Evolutionary conservation across 2,329 filamentous ascomycete species (phyloP).

Genomic region (Thielaviopsis ethacetica): DNA sequence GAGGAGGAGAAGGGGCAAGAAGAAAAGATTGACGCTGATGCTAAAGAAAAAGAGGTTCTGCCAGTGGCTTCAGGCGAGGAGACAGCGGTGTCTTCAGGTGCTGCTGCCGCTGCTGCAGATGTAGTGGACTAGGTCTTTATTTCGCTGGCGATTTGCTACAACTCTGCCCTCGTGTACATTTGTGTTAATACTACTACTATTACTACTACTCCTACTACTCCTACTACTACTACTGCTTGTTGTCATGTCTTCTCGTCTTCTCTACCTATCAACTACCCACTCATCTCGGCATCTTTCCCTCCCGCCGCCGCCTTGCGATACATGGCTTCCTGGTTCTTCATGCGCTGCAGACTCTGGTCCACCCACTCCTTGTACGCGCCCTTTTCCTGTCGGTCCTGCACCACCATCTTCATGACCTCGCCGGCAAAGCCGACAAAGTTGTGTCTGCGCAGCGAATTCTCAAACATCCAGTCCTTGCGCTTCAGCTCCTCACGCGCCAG

Average conservation of each 20-base stretch:
- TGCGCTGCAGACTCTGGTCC: conserved; percentile 45
- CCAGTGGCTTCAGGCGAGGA: background rate
- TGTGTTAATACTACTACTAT: background rate
- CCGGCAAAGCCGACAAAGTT: conserved; percentile 96
- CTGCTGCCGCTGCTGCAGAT: background rate
- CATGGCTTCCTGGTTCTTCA: conserved; percentile 24
- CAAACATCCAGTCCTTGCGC: conserved; percentile 76
- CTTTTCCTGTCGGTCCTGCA: conserved; percentile 52
- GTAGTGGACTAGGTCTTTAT: background rate
- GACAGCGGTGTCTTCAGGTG: background rate
- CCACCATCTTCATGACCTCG: conserved; percentile 76
- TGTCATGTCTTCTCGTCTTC: too few relatives aligned
- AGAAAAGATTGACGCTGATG: background rate
- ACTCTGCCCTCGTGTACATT: background rate
- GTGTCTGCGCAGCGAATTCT: conserved; percentile 80
- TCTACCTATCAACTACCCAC: background rate
- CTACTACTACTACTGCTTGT: background rate
- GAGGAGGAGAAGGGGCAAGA: background rate
- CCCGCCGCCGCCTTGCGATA: conserved; percentile 20
- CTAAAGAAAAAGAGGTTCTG: background rate
- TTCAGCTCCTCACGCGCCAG: conserved; percentile 69
- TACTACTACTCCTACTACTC: background rate
- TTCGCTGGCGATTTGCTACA: too few relatives aligned
- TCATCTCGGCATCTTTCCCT: conserved; percentile 28
- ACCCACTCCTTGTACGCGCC: conserved; percentile 53